Evolutionary conservation across 257 asterid genomes (phyloP), one percentile per base, ranked within the genome.

Genomic region (Solanum ahanhuiri): DNA sequence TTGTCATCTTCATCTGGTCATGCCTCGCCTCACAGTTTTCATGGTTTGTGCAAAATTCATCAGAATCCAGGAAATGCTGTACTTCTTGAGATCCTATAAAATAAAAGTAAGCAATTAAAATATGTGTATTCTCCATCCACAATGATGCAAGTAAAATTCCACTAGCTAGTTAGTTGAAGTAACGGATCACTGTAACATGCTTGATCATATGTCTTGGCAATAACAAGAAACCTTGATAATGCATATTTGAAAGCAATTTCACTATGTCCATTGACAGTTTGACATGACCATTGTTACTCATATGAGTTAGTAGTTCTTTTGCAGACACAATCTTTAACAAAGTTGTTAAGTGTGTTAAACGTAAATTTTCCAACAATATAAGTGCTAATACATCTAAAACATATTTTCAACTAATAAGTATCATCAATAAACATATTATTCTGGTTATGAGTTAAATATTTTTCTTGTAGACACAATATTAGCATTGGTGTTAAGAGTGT

Each of bases 51-150:
- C 99, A 93, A 82, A 96, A 87, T 45, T 94, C 93, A 12, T 88
- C 88, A 15, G 92, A 90, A 79, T 95, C 98, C 6, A 89, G 82
- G 54, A 90, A 81, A 39, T 87, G 93, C 83, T 93, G 97, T 91
- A 90, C 95, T 89, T 92, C 98, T 88, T 93, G 98, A 81, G 98
- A 96, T 79, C 99, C 99, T 96, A 91, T 81, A 48, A 45, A 58
- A 37, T 37, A 81, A 77, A 31, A 48, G 58, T 83, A 30, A 86
- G 75, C 28, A 64, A 25, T 41, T 82, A 76, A 67, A 85, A 85
- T 25, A n/a, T 64, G 82, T 23, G 45, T 33, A 63, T 33, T 86
- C 77, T 6, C 83, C 15, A 69, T 34, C 22, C 34, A 41, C 20
- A 23, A 41, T 37, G 34, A 41, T 76, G 5, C 35, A 41, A 39